Conservation (phyloP, 75 land plant species). For the Ceratopteris richardii region DNA sequence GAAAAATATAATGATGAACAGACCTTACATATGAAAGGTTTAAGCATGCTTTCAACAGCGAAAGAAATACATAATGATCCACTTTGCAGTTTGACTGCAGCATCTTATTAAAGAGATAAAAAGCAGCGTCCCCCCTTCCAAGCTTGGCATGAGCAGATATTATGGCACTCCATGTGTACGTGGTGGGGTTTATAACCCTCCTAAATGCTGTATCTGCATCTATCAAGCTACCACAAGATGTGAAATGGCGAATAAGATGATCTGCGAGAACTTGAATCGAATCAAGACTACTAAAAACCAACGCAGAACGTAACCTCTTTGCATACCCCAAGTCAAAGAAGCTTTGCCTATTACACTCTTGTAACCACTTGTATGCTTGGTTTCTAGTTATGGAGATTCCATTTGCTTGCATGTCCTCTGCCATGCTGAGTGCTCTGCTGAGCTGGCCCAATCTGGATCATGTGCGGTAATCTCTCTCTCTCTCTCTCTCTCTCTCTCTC, state of each 20-base stretch:
- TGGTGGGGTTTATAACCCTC: neutral
- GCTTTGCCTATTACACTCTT: no score
- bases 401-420: no score
- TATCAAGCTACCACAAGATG: neutral
- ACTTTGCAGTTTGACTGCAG: no score
- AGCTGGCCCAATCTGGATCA: no score
- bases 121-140: neutral
- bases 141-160: neutral
- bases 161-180: slow-evolving; percentile 7
- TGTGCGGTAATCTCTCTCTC: no score
- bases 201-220: neutral
- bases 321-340: no score
- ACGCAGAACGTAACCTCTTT: no score
- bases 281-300: no score
- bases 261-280: neutral
- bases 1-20: neutral
- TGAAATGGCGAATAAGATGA: slow-evolving; percentile 1
- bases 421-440: no score
- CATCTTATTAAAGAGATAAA: neutral
- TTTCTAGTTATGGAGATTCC: no score
- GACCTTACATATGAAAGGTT: neutral
- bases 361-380: no score
- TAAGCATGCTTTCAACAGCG: neutral
- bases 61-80: neutral
- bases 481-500: no score